Conservation (phyloP, 164 flowering plant species). For the Vitis rotundifolia region DNA sequence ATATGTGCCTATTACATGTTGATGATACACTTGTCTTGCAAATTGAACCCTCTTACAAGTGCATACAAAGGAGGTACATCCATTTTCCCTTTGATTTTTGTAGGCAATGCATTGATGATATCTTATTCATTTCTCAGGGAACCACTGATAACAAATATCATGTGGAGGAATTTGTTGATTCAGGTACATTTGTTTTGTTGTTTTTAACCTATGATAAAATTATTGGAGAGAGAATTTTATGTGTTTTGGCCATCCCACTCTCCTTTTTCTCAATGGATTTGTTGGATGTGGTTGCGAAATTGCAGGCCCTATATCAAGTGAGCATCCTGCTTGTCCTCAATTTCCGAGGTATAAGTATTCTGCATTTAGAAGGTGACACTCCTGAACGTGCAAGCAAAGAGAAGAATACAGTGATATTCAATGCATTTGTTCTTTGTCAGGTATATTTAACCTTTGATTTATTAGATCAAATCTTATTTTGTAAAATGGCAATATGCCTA, state of each 20-base stretch:
- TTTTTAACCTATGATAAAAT: not conserved
- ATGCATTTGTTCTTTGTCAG: conserved; percentile 89
- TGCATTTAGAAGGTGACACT: conserved; percentile 34
- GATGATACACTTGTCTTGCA: too few species aligned
- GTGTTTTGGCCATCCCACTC: not conserved
- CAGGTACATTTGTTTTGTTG: conserved; percentile 46
- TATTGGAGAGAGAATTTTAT: not conserved
- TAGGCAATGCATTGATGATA: too few species aligned
- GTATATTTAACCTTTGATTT: conserved; percentile 35
- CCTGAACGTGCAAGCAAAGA: conserved; percentile 45
- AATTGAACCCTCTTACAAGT: too few species aligned
- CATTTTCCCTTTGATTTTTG: too few species aligned
- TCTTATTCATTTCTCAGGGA: conserved; percentile 48
- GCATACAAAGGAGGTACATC: too few species aligned
- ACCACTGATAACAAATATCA: conserved; percentile 89
- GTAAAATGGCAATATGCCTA: not conserved
- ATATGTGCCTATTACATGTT: too few species aligned
- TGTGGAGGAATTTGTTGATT: conserved; percentile 92
- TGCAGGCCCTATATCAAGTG: conserved; percentile 95
- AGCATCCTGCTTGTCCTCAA: conserved; percentile 72
- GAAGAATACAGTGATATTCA: conserved; percentile 87
- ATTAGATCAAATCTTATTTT: too few species aligned
- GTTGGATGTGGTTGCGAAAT: conserved; percentile 3
- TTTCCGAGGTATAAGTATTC: conserved; percentile 56
- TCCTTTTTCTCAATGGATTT: not conserved